These are phyloP conservation scores for Pseudocercospora ulei DNA, from an alignment of 2,329 filamentous ascomycete genomes.

Conservation along the genomic window DNA sequence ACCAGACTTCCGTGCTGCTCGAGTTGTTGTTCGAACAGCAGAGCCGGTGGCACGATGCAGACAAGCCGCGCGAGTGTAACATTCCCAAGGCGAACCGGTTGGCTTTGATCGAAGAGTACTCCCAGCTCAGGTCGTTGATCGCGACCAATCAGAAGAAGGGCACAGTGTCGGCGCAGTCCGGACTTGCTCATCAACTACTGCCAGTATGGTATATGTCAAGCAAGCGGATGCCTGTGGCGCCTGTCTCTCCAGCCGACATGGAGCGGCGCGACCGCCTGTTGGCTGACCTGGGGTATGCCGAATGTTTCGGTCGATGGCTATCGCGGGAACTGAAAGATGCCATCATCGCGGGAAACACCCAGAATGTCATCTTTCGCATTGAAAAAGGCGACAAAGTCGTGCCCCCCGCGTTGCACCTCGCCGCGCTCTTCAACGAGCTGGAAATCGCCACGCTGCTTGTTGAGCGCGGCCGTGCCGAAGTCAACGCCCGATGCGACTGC, in stretches of 20 bases:
- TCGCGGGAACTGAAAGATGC: slow-evolving; percentile 8
- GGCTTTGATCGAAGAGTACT: slow-evolving; percentile 2
- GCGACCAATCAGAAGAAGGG: neutral
- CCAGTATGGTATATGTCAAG: slow-evolving; percentile 14
- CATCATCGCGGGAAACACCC: slow-evolving; percentile 4
- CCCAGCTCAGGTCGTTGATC: neutral
- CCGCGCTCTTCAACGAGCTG: slow-evolving; percentile 11
- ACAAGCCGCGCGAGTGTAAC: neutral
- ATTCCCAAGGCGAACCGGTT: slow-evolving; percentile 1
- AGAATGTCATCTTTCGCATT: slow-evolving; percentile 6
- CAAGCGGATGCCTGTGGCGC: neutral
- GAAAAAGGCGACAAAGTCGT: slow-evolving; percentile 3
- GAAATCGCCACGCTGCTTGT: slow-evolving; percentile 9
- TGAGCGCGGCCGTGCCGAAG: neutral
- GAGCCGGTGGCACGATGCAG: neutral
- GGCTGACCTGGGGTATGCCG: slow-evolving; percentile 1
- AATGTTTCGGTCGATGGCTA: slow-evolving; percentile 2
- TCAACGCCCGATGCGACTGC: slow-evolving; percentile 4
- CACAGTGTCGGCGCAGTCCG: neutral
- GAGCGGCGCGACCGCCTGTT: slow-evolving; percentile 8
- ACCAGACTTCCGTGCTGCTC: slow-evolving; percentile 5
- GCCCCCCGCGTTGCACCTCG: slow-evolving; percentile 10
- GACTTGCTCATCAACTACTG: slow-evolving; percentile 7
- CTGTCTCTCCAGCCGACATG: neutral
- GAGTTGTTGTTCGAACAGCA: slow-evolving; percentile 4